Evolutionary conservation across 2,329 filamentous ascomycete genomes (phyloP).

Genomic region (Stemphylium lycopersici): DNA sequence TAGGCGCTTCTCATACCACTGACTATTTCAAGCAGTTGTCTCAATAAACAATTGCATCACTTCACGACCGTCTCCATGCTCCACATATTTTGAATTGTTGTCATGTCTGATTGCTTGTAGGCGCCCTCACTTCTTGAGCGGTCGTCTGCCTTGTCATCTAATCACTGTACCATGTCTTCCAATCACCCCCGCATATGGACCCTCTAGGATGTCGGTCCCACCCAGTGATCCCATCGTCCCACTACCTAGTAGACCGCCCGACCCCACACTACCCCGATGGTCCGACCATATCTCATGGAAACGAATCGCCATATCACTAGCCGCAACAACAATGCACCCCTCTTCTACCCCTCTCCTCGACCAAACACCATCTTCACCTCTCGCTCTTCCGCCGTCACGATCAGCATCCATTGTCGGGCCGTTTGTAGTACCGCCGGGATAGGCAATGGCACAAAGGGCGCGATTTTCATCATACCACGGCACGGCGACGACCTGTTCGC

Average conservation of each 20-base stretch:
- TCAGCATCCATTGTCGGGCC: conserved; percentile 6
- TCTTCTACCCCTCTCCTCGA: conserved; percentile 67
- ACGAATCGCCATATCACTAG: conserved; percentile 89
- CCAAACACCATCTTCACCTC: conserved; percentile 60
- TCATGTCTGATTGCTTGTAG: not conserved
- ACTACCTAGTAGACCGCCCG: conserved; percentile 55
- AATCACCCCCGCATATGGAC: conserved; percentile 70
- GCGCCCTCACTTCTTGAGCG: not conserved
- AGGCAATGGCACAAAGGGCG: conserved; percentile 86
- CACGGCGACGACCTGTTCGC: conserved; percentile 81
- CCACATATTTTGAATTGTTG: not conserved
- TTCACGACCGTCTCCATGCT: conserved; percentile 25
- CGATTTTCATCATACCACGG: conserved; percentile 81
- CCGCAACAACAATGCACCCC: conserved; percentile 87
- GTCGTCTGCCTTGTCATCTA: conserved; percentile 33
- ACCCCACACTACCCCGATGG: conserved; percentile 53
- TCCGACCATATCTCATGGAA: conserved; percentile 95
- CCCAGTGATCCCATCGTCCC: conserved; percentile 62
- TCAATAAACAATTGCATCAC: conserved; percentile 48
- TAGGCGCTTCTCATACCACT: conserved; percentile 44
- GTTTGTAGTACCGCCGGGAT: conserved; percentile 68
- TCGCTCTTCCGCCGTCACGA: conserved; percentile 33
- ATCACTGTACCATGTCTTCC: conserved; percentile 65
- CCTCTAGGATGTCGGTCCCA: conserved; percentile 84
- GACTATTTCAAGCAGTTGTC: conserved; percentile 46